A percentile compares a stretch with the other conserved stretches of the same genome.
Evolutionary conservation across 768 basidiomycete genomes (phyloP).

Genomic region (Postia placenta): DNA sequence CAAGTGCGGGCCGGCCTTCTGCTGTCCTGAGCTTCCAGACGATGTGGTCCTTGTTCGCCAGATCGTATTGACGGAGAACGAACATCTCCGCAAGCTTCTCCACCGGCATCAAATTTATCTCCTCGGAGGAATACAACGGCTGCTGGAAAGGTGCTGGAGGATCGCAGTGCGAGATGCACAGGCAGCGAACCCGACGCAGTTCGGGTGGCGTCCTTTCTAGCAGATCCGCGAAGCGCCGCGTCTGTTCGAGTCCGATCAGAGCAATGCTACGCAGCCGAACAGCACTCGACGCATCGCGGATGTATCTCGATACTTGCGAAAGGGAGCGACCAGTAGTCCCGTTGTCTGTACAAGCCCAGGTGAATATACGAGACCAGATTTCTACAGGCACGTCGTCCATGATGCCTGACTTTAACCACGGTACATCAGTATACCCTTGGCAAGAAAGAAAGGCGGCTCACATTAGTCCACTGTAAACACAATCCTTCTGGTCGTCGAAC

Average conservation of each 20-base stretch:
- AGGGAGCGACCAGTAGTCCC: conserved; percentile 24
- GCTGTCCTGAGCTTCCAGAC: too few species aligned
- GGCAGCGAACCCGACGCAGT: conserved; percentile 10
- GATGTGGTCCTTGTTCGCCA: neutral
- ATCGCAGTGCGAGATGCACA: conserved; percentile 5
- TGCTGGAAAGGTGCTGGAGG: too few species aligned
- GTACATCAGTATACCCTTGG: too few species aligned
- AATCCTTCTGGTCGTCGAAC: too few species aligned
- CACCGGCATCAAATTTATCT: neutral
- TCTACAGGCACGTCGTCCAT: conserved; percentile 23
- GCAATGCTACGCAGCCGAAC: conserved; percentile 23
- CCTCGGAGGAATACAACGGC: neutral
- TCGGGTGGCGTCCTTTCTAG: conserved; percentile 4
- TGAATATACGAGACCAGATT: conserved; percentile 23
- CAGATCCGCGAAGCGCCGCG: conserved; percentile 15
- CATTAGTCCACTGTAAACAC: too few species aligned
- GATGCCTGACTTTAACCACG: too few species aligned
- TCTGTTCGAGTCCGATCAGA: conserved; percentile 19
- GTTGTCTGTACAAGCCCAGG: conserved; percentile 25
- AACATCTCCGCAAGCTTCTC: neutral
- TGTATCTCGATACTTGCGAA: conserved; percentile 24
- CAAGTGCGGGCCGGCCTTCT: neutral
- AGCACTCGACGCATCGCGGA: conserved; percentile 21
- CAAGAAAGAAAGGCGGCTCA: too few species aligned
- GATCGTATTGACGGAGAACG: too few species aligned